Percentiles rank a stretch among this genome's conserved stretches.
These are phyloP conservation scores for Cyberlindnera nakhonratchasimensis DNA, from an alignment of 805 yeast genomes.

Conservation along the genomic window DNA sequence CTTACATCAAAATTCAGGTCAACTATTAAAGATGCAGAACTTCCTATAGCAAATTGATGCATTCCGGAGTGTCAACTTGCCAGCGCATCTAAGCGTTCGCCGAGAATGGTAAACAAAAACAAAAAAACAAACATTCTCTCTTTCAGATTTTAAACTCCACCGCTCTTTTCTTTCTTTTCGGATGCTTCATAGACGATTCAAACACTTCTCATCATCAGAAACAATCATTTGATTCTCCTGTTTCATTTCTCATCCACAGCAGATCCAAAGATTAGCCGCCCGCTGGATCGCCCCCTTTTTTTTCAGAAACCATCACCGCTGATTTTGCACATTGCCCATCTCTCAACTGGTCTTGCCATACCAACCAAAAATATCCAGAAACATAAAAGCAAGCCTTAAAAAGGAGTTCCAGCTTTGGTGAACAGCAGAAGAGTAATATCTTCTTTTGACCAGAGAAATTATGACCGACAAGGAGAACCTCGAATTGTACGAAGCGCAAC, in stretches of 20 bases:
- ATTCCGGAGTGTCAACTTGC: too few species aligned
- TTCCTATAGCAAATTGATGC: too few species aligned
- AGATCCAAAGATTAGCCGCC: neutral
- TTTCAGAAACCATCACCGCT: too few species aligned
- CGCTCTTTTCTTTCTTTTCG: too few species aligned
- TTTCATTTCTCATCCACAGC: neutral
- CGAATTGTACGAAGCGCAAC: neutral
- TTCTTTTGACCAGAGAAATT: too few species aligned
- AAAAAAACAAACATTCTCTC: neutral
- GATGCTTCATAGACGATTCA: too few species aligned
- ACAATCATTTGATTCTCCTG: neutral
- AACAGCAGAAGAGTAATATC: too few species aligned
- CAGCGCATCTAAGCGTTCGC: too few species aligned
- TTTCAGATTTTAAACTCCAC: too few species aligned
- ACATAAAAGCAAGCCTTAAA: too few species aligned
- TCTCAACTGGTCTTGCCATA: neutral
- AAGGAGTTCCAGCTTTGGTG: neutral
- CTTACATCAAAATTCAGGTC: too few species aligned
- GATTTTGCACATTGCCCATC: neutral
- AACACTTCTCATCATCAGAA: neutral
- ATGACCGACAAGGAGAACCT: constrained; percentile 16
- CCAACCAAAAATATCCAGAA: neutral
- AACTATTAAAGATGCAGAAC: too few species aligned
- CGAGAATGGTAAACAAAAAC: constrained; percentile 15
- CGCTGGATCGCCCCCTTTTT: neutral